Evolutionary conservation across 2,329 filamentous ascomycete genomes (phyloP).

Genomic region (Arthrobotrys sinensis): DNA sequence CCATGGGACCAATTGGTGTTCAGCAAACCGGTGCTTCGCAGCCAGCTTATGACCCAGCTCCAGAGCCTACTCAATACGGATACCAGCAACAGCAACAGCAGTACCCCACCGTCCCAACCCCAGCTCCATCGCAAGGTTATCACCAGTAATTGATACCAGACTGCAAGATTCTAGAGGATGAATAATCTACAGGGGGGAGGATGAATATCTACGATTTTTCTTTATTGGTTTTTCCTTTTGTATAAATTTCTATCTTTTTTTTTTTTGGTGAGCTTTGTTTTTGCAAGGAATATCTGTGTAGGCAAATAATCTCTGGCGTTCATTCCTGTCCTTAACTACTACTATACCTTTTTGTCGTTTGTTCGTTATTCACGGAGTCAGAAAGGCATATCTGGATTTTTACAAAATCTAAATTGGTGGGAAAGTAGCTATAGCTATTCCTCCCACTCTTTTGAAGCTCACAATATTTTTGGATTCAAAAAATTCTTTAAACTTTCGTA

Average conservation of each 20-base stretch:
- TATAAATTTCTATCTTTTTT: slow-evolving; percentile 38
- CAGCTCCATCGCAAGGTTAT: slow-evolving; percentile 53
- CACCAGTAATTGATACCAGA: slow-evolving; percentile 26
- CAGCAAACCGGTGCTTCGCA: slow-evolving; percentile 45
- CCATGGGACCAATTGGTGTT: slow-evolving; percentile 50
- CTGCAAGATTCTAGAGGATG: too few species aligned
- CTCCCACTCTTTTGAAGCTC: slow-evolving; percentile 13
- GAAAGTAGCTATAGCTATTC: background rate
- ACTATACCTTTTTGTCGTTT: background rate
- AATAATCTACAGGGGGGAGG: slow-evolving; percentile 9
- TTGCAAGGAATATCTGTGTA: slow-evolving; percentile 3
- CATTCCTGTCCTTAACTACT: slow-evolving; percentile 13
- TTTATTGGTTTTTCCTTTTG: slow-evolving; percentile 34
- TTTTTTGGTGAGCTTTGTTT: background rate
- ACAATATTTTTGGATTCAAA: background rate
- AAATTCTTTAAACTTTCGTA: background rate
- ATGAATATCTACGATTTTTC: slow-evolving; percentile 36
- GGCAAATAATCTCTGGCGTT: slow-evolving; percentile 25
- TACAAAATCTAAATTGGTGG: slow-evolving; percentile 16
- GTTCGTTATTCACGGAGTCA: slow-evolving; percentile 27
- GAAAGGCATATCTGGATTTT: slow-evolving; percentile 25
- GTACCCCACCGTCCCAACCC: slow-evolving; percentile 58
- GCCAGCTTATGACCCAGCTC: slow-evolving; percentile 28
- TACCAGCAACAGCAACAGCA: slow-evolving; percentile 45
- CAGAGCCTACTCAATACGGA: slow-evolving; percentile 33